These are phyloP conservation scores for Danielia reshetovae DNA, from an alignment of 805 yeast species.

Conservation along the genomic window DNA sequence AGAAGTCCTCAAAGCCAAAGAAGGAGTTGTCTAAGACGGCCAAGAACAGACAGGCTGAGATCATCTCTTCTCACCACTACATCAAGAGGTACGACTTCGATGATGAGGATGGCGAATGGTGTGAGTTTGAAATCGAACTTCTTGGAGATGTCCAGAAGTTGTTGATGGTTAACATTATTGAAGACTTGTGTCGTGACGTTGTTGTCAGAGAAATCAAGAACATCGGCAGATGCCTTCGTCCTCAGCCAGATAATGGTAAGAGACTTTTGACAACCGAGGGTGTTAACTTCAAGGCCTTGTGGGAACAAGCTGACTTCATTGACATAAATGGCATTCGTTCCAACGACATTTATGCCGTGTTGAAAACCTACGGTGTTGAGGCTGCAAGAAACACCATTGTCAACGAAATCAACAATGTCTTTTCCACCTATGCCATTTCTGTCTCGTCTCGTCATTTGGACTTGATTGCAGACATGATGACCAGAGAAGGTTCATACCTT, in stretches of 20 bases:
- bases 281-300: constrained; percentile 95
- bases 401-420: constrained; percentile 91
- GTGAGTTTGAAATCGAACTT: constrained; percentile 81
- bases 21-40: constrained; percentile 53
- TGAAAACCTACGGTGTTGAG: constrained; percentile 94
- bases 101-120: constrained; percentile 85
- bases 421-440: constrained; percentile 91
- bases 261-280: constrained; percentile 93
- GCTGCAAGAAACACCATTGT: constrained; percentile 98
- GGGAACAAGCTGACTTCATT: constrained; percentile 94
- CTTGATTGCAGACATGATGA: constrained; percentile 97
- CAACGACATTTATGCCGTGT: constrained; percentile 88
- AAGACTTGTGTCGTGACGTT: constrained; percentile 81
- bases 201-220: constrained; percentile 90
- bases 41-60: constrained; percentile 80
- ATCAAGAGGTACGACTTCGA: constrained; percentile 85
- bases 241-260: constrained; percentile 53
- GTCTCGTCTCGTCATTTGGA: constrained; percentile 94
- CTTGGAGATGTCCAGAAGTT: constrained; percentile 86
- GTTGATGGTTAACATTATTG: constrained; percentile 95
- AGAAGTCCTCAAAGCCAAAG: constrained; percentile 15
- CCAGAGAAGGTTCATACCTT: constrained; percentile 94
- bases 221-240: constrained; percentile 91
- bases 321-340: constrained; percentile 87
- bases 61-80: constrained; percentile 66